These are phyloP conservation scores for Zygosaccharomyces pseudorouxii DNA, from an alignment of 805 yeast genomes.

Conservation along the genomic window DNA sequence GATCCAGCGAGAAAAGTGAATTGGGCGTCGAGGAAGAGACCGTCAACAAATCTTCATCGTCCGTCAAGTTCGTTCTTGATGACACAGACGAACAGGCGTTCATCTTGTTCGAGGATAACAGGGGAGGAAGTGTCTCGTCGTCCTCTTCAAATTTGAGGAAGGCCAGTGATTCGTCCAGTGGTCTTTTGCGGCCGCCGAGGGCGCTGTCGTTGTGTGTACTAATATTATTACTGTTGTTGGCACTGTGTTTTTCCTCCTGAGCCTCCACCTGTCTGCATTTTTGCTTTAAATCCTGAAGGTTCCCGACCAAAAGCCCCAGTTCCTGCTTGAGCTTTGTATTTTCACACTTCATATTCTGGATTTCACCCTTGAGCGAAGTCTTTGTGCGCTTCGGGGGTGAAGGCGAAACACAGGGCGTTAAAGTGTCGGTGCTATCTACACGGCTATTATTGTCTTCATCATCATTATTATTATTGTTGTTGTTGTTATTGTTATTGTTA, in stretches of 20 bases:
- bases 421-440: background rate
- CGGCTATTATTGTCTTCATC: too few species aligned
- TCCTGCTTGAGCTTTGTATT: conserved; percentile 26
- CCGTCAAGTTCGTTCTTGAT: conserved; percentile 19
- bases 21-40: conserved; percentile 27
- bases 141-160: conserved; percentile 30
- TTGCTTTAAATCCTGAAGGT: conserved; percentile 24
- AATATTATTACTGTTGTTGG: background rate
- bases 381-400: conserved; percentile 13
- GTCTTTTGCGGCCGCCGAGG: conserved; percentile 10
- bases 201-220: background rate
- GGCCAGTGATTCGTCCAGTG: conserved; percentile 13
- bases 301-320: conserved; percentile 23
- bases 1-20: conserved; percentile 25
- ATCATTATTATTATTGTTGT: background rate
- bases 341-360: conserved; percentile 22
- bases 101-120: conserved; percentile 14
- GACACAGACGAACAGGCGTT: conserved; percentile 12
- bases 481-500: background rate
- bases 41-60: conserved; percentile 23
- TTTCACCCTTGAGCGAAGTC: conserved; percentile 23
- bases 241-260: background rate
- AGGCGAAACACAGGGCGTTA: conserved; percentile 1
- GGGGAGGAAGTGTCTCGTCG: conserved; percentile 15
- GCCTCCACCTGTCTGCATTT: conserved; percentile 10